Conservation (phyloP, 305 asterid species). For the Fraxinus latifolia region DNA sequence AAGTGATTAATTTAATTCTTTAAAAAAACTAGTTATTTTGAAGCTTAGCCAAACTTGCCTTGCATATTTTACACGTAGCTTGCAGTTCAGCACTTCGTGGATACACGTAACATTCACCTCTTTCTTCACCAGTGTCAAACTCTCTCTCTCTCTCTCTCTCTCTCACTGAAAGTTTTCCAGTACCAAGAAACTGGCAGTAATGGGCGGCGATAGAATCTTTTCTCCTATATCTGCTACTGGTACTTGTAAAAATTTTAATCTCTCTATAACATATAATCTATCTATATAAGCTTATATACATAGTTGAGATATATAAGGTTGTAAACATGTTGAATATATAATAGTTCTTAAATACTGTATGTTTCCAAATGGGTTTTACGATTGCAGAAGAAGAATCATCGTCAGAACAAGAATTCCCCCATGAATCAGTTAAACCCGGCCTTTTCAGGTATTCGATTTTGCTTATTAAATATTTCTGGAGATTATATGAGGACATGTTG, state of each 20-base stretch:
- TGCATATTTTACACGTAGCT: not conserved
- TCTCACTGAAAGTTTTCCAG: not conserved
- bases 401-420: constrained; percentile 22
- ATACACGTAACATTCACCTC: not conserved
- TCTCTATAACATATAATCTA: not conserved
- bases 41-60: not conserved
- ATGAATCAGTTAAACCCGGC: constrained; percentile 17
- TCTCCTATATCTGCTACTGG: constrained; percentile 29
- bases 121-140: not conserved
- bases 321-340: not conserved
- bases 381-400: constrained; percentile 40
- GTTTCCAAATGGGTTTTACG: not conserved
- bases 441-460: constrained; percentile 31
- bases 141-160: not conserved
- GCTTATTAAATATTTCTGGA: not conserved
- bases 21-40: not conserved
- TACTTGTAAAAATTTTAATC: constrained; percentile 18
- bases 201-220: constrained; percentile 49
- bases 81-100: not conserved
- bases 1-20: not conserved
- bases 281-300: not conserved
- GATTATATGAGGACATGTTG: not conserved
- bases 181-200: constrained; percentile 2
- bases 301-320: not conserved
- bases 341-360: not conserved